These are phyloP conservation scores for Bolboschoenus planiculmis DNA, from an alignment of 176 grass and related monocot genomes.

Conservation along the genomic window DNA sequence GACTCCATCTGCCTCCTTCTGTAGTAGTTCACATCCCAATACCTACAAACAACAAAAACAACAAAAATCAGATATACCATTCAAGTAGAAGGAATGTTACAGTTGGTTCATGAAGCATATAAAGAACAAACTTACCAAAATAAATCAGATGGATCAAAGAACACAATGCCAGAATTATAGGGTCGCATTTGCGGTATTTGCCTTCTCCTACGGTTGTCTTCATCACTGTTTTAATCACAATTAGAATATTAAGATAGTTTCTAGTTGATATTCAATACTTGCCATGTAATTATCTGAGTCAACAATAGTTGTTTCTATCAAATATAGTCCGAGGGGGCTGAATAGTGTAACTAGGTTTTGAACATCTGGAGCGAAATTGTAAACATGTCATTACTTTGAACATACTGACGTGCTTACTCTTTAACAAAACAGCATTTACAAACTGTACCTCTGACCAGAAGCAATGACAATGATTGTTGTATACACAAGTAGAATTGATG, in stretches of 20 bases:
- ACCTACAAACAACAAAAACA: conserved; percentile 43
- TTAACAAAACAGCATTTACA: conserved; percentile 4
- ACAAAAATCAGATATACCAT: not conserved
- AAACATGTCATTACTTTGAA: not conserved
- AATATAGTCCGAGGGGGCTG: not conserved
- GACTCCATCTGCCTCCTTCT: conserved; percentile 64
- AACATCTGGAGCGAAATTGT: not conserved
- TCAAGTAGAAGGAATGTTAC: not conserved
- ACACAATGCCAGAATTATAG: conserved; percentile 51
- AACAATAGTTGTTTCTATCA: not conserved
- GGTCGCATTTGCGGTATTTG: conserved; percentile 35
- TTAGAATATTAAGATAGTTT: not conserved
- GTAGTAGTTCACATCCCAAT: conserved; percentile 77
- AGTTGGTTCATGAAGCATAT: not conserved
- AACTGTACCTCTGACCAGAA: conserved; percentile 58
- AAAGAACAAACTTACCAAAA: conserved; percentile 71
- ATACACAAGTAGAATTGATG: conserved; percentile 90
- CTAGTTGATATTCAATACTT: not conserved
- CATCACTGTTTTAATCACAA: conserved; percentile 51
- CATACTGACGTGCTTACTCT: not conserved
- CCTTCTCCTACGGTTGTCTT: conserved; percentile 63
- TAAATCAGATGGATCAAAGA: conserved; percentile 69
- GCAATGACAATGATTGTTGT: conserved; percentile 85
- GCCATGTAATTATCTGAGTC: not conserved
- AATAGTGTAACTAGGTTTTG: not conserved